Base-by-base conservation (phyloP, 2,329 filamentous ascomycete species). In the Aureobasidium sp. region DNA sequence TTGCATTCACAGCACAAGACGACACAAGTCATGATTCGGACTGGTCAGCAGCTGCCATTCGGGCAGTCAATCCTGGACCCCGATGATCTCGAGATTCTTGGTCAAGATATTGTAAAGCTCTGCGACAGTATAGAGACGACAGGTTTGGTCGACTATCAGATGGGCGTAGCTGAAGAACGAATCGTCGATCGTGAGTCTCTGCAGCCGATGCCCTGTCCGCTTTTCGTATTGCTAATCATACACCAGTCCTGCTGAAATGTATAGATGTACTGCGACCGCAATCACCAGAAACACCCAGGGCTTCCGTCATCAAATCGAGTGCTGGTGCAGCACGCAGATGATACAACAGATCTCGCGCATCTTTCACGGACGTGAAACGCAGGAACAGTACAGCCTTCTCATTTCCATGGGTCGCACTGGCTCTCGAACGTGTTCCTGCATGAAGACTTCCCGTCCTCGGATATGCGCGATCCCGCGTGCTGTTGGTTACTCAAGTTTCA, bases 71-170 rank as follows among this genome's bases (percentile, higher is more conserved):
- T 94, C 14, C 82, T 97, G 68, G 82, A 83, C 36, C 80, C 83
- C 66, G 86, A 88, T 2, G 82, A 80, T 27, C 80, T 97, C 53
- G 85, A 89, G 69, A 87, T 86, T 67, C 87, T 97, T 83, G 91
- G 90, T 14, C 87, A 88, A 61, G 88, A 96, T 69, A 76, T 99
- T 34, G 83, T 96, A 62, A 83, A 86, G 56, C 80, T 96, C 56
- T 96, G 92, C 72, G 91, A 97, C 72, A 84, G 84, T 56, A 84
- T 97, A 65, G 93, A 97, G 74, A 87, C 88, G 67, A 87, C 95
- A 71, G 94, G 94, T n/a, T 78, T 99, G 52, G 91, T 99, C 12
- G 94, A 99, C 76, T 99, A 97, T 73, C 89, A 97, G 70, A 95
- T 96, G 78, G 94, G 94, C 9, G 90, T 97, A 29, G 95, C 91